phyloP scores from a whole-genome alignment of 345 rosid genomes.

The Carallia brachiata region DNA sequence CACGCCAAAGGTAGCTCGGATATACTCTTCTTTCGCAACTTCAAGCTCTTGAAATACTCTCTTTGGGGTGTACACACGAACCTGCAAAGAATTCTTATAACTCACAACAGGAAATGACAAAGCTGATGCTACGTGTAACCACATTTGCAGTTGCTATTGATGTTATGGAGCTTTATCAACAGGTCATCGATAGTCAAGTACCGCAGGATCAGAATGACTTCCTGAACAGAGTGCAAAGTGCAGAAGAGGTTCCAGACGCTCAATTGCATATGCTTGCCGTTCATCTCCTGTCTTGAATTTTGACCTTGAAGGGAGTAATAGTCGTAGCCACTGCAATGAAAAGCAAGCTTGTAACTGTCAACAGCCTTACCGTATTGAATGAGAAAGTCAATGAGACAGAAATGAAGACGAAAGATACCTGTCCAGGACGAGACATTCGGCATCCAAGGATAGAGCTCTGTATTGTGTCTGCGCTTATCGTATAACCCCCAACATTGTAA shows the following conservation, averaged over 20 bases:
- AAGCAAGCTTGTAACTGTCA: conserved; percentile 15
- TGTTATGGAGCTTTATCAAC: too few species aligned
- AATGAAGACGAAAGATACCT: conserved; percentile 42
- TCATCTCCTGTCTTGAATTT: conserved; percentile 78
- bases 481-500: conserved; percentile 87
- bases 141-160: too few species aligned
- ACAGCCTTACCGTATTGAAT: too few species aligned
- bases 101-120: neutral
- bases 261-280: conserved; percentile 60
- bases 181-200: conserved; percentile 28
- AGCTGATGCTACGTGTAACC: too few species aligned
- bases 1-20: conserved; percentile 65
- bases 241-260: conserved; percentile 66
- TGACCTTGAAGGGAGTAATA: conserved; percentile 57
- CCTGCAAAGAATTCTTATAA: conserved; percentile 37
- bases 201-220: conserved; percentile 98
- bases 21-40: conserved; percentile 83
- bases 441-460: conserved; percentile 77
- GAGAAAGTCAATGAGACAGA: too few species aligned
- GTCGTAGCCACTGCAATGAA: conserved; percentile 71
- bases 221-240: conserved; percentile 87
- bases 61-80: conserved; percentile 76
- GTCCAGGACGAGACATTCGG: conserved; percentile 92
- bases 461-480: conserved; percentile 77
- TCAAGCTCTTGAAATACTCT: conserved; percentile 74